Evolutionary conservation across 305 asterid species (phyloP), one percentile per base, ranked within the genome.

Genomic region (Ruellia speciosa): DNA sequence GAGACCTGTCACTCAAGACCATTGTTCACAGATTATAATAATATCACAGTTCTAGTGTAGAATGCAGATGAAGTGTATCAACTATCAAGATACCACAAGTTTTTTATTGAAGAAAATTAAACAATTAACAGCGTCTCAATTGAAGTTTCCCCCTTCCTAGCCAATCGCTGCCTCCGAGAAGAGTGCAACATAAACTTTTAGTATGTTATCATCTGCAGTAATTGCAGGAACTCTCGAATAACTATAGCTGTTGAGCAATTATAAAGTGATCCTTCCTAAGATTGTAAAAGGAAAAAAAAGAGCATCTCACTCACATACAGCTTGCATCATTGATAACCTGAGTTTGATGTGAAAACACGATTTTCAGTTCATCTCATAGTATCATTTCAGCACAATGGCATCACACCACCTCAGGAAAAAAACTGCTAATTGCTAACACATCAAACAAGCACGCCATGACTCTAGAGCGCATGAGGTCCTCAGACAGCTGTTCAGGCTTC

Each of bases 401-500:
- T 58, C 59, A 28, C 52, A 28, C 52, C 53, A 43, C 52, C 47
- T 24, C 31, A 24, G 31, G 31, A 24, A 24, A 24, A 24, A 24
- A 1, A 2, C 31, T 4, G 4, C 31, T 24, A 24, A 24, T 24
- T 24, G 31, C 4, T 24, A 18, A 50, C 33, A 52, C 31, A 35
- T 56, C 62, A 54, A 72, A 14, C 58, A 35, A 62, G 34, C 53
- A 65, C 9, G 12, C 57, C 53, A 50, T 34, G 39, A 33, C 64
- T 62, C 24, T 58, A 54, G 63, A 61, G 58, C n/a, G 48, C 41
- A 37, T 37, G 6, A 59, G 50, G 55, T 34, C 67, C 48, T 47
- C 20, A 53, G 58, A n/a, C 6, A 18, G 52, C 43, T 48, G 59
- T 55, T 41, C 68, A 54, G 59, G 58, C 62, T 73, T 67, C 74